Evolutionary conservation across 441 rosid genomes (phyloP).

Genomic region (Erysimum pusillum): DNA sequence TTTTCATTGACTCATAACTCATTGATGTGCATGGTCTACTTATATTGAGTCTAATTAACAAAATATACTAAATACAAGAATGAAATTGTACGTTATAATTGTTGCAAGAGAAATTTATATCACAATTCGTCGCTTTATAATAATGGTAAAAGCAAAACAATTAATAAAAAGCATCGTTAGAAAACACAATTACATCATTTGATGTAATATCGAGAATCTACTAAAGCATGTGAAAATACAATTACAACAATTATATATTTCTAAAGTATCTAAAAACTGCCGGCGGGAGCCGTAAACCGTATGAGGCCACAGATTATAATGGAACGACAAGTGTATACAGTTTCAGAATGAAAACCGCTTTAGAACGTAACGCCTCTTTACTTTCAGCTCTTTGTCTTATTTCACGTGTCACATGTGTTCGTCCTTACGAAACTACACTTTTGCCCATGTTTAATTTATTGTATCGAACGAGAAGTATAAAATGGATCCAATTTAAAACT

Average conservation of each 20-base stretch:
- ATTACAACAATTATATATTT: not conserved
- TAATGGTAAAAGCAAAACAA: too few relatives aligned
- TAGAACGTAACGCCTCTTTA: conserved; percentile 6
- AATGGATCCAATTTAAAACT: not conserved
- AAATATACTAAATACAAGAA: not conserved
- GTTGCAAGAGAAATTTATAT: too few relatives aligned
- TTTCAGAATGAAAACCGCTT: conserved; percentile 24
- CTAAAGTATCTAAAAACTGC: not conserved
- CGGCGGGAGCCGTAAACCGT: not conserved
- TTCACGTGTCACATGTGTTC: conserved; percentile 3
- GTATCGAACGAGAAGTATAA: not conserved
- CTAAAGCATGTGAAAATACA: not conserved
- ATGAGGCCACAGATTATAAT: conserved; percentile 8
- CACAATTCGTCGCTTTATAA: not conserved
- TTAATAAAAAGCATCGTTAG: not conserved
- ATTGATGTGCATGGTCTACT: not conserved
- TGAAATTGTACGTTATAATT: not conserved
- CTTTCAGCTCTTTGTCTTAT: conserved; percentile 4
- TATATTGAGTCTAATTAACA: not conserved
- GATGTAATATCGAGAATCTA: not conserved
- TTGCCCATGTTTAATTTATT: not conserved
- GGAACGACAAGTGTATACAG: conserved; percentile 20
- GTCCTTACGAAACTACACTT: not conserved
- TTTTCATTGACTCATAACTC: too few relatives aligned
- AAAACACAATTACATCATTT: not conserved